Evolutionary conservation across 2,329 filamentous ascomycete species (phyloP).

Genomic region (Hypoxylon rubiginosum): DNA sequence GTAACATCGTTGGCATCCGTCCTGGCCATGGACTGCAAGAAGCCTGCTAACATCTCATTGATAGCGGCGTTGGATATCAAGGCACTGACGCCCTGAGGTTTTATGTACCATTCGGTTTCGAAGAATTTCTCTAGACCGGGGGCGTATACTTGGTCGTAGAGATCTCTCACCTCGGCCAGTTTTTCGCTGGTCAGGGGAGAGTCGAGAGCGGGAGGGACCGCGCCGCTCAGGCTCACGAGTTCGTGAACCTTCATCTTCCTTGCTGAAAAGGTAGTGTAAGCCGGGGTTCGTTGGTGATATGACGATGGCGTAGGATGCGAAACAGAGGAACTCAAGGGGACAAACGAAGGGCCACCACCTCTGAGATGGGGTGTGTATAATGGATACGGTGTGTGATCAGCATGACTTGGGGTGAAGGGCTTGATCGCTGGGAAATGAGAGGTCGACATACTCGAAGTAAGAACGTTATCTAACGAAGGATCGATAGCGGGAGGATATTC

Average conservation of each 20-base stretch:
- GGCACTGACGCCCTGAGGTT: conserved; percentile 58
- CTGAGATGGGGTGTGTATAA: conserved; percentile 62
- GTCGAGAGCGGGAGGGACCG: conserved; percentile 67
- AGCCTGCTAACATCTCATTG: conserved; percentile 75
- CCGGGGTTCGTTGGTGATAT: conserved; percentile 51
- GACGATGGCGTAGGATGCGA: conserved; percentile 47
- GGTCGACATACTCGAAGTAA: conserved; percentile 55
- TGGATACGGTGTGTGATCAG: conserved; percentile 46
- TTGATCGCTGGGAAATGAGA: conserved; percentile 50
- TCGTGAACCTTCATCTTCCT: conserved; percentile 80
- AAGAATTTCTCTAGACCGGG: conserved; percentile 80
- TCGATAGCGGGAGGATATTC: conserved; percentile 75
- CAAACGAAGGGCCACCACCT: conserved; percentile 64
- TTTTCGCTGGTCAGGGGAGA: conserved; percentile 65
- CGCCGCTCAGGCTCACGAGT: conserved; percentile 74
- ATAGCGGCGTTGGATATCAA: conserved; percentile 67
- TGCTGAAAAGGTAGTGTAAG: conserved; percentile 64
- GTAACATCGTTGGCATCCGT: conserved; percentile 64
- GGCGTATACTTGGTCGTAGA: conserved; percentile 83
- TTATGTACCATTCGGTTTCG: conserved; percentile 85
- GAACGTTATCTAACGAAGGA: conserved; percentile 70
- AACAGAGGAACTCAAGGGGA: conserved; percentile 49
- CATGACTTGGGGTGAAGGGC: conserved; percentile 44
- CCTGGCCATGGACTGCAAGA: conserved; percentile 68
- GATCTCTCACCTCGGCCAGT: conserved; percentile 75